Base-by-base conservation (phyloP, 345 rosid species). In the Iberis pinnata region DNA sequence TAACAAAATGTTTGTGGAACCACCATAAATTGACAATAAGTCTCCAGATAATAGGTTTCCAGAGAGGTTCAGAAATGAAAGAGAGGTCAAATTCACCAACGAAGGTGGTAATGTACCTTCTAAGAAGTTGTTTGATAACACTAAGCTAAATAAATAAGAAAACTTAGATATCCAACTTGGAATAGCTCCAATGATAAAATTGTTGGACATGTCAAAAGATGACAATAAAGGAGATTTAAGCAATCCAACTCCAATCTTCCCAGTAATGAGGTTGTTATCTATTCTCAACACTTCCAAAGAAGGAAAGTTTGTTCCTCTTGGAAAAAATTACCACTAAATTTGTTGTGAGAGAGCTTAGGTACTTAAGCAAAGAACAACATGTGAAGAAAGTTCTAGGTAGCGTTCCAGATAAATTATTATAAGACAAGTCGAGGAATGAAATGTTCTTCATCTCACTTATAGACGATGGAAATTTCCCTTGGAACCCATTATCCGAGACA, bases 101-200 rank as follows among this genome's bases (percentile, higher is more conserved):
- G 33, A 29, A 6, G 8, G 2, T 2, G 33, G 33, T 43, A 62
- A 52, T 3, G 3, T 9, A 35, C 67, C 60, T 62, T 62, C 43
- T 18, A 62, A 25, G 0, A 6, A 16, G 24, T 62, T 62, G 27
- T 52, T 17, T n/a, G 67, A 53, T 0, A 61, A 3, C 5, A 26
- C 43, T n/a, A n/a, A n/a, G n/a, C n/a, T n/a, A n/a, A n/a, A n/a
- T n/a, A n/a, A n/a, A n/a, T n/a, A n/a, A n/a, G n/a, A n/a, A n/a
- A n/a, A n/a, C n/a, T n/a, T n/a, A n/a, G n/a, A n/a, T n/a, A 62
- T 0, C 60, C 68, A 63, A 37, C 27, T 53, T 53, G 60, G 60
- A 17, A 63, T 53, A 17, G 7, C 39, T 37, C 41, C 53, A 0
- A 32, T 1, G 53, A 63, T 46, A 25, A 3, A 16, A 40, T 53